Conservation (phyloP, 331 rosid species). For the Telfairia occidentalis region DNA sequence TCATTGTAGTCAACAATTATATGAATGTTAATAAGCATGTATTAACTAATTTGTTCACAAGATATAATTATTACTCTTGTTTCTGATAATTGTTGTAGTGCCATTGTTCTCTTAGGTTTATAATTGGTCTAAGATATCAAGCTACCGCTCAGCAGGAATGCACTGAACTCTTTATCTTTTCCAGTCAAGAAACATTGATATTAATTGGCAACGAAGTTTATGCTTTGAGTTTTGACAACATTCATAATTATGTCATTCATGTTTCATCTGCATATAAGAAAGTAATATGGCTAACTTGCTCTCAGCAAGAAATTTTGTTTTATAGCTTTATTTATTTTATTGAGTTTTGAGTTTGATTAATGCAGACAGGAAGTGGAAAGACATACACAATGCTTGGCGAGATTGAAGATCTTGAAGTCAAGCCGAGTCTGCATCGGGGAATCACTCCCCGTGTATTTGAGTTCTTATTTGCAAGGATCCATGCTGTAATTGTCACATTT, state of each 20-base stretch:
- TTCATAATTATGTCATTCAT: not conserved
- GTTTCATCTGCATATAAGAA: not conserved
- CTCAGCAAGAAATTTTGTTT: not conserved
- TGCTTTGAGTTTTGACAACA: not conserved
- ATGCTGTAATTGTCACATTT: constrained; percentile 59
- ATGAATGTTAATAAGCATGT: not conserved
- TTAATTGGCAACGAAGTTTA: not conserved
- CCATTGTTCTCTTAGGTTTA: not conserved
- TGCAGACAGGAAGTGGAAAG: constrained; percentile 99
- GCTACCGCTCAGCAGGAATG: not conserved
- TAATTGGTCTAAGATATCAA: not conserved
- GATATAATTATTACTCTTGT: not conserved
- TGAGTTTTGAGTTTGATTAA: constrained; percentile 18
- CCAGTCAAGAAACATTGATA: not conserved
- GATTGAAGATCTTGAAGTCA: constrained; percentile 72
- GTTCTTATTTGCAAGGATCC: constrained; percentile 93
- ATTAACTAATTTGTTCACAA: not conserved
- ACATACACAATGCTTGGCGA: constrained; percentile 98
- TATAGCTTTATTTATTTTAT: not conserved
- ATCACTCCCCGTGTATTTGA: constrained; percentile 94
- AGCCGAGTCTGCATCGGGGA: constrained; percentile 84
- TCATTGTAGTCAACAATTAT: not conserved
- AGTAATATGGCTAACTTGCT: not conserved
- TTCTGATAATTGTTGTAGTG: not conserved
- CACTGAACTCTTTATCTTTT: not conserved